phyloP scores from a whole-genome alignment of 2,329 filamentous ascomycete genomes.

The Fusarium neocosmosporiellum region DNA sequence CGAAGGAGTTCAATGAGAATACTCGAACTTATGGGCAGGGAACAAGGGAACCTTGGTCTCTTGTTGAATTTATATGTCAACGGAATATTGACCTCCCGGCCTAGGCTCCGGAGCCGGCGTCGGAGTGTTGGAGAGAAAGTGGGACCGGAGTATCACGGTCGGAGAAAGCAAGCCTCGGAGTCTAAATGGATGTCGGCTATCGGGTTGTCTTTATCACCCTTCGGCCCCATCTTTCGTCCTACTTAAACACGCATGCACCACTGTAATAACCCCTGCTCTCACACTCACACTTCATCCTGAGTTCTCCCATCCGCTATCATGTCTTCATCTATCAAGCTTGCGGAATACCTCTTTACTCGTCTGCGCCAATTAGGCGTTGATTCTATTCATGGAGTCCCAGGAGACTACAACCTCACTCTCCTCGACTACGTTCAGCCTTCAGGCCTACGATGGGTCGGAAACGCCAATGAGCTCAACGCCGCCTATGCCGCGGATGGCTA shows the following conservation, averaged over 20 bases:
- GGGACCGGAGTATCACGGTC: not conserved
- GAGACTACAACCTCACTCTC: conserved; percentile 6
- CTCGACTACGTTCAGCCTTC: not conserved
- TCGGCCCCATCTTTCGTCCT: not conserved
- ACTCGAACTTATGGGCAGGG: not conserved
- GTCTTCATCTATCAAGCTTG: not conserved
- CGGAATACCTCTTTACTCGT: conserved; percentile 19
- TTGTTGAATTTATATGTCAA: not conserved
- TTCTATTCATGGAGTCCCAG: conserved; percentile 6
- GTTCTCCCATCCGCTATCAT: not conserved
- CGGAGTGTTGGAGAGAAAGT: not conserved
- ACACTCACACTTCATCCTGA: not conserved
- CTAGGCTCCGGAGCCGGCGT: not conserved
- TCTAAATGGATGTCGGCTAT: not conserved
- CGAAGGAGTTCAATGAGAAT: not conserved
- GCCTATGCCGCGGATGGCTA: not conserved
- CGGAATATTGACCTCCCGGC: not conserved
- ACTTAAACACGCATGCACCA: not conserved
- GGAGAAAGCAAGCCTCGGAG: not conserved
- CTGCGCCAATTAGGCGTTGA: conserved; percentile 8
- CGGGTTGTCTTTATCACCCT: not conserved
- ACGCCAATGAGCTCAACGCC: not conserved
- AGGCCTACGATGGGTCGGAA: not conserved
- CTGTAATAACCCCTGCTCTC: not conserved
- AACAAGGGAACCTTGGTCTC: not conserved